Base-by-base conservation (phyloP, 441 rosid species). In the Croton laevigatus region DNA sequence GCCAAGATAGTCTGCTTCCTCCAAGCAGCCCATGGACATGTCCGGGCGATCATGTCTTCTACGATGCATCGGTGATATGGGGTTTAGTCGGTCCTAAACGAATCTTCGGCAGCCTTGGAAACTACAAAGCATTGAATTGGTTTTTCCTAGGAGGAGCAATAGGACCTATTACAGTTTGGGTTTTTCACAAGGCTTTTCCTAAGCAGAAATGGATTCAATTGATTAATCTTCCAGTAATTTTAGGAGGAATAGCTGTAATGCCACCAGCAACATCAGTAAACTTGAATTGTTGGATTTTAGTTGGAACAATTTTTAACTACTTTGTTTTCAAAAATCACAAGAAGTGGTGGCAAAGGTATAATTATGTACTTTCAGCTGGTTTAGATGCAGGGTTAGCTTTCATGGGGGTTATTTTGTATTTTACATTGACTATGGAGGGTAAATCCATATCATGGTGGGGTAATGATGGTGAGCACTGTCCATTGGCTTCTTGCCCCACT, bases 31-130 rank as follows among this genome's bases (percentile, higher is more conserved):
- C 96, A 4, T 91, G 97, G 96, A 86, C 94, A 27, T 91, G 97
- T 66, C 98, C 97, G 0, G 40, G 81, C 0, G 93, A 88, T 72
- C 78, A 86, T 10, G 96, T 89, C 4, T 87, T 88, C 91, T 93
- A 78, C 51, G 98, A 89, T 73, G 94, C 97, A 49, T 91, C 96
- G 1, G 93, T 91, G 34, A 83, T 93, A 59, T 91, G 96, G 98
- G 97, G 96, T 53, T 70, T 91, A 65, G 90, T 91, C 2, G 98
- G 98, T 66, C 97, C 96, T 0, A 84, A 27, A 42, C 74, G 94
- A 45, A 89, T 91, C 63, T 91, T 93, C 23, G 96, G 98, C 34
- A 1, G 65, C 6, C 65, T 60, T 4, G 94, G 97, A 65, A 73
- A 85, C 77, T 93, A 89, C 79, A n/a, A 81, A 3, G 84, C 85